Evolutionary conservation across 306 rosid genomes (phyloP).

Genomic region (Rubus idaeus): DNA sequence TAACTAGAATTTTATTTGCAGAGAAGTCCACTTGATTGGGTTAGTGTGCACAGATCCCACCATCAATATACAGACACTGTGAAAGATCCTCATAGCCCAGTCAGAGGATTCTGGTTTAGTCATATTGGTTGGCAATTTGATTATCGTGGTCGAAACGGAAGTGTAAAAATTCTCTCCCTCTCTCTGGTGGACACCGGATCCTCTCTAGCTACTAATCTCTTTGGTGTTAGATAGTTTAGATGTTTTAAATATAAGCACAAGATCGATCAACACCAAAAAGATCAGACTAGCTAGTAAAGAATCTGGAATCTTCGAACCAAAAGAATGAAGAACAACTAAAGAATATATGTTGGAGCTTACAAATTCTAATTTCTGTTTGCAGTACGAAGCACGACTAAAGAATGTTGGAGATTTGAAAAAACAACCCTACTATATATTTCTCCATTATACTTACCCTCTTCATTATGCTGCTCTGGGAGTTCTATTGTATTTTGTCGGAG

Average conservation of each 20-base stretch:
- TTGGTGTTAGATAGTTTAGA: not conserved
- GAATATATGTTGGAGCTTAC: not conserved
- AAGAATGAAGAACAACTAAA: not conserved
- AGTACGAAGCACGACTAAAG: slow-evolving; percentile 60
- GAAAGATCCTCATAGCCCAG: slow-evolving; percentile 86
- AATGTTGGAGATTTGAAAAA: slow-evolving; percentile 76
- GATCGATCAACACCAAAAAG: not conserved
- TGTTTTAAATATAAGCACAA: not conserved
- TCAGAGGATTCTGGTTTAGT: slow-evolving; percentile 85
- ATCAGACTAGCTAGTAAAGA: not conserved
- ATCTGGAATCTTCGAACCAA: not conserved
- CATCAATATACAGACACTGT: slow-evolving; percentile 84
- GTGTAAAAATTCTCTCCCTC: slow-evolving; percentile 34
- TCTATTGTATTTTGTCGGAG: slow-evolving; percentile 64
- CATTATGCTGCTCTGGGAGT: slow-evolving; percentile 77
- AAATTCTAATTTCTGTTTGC: slow-evolving; percentile 10
- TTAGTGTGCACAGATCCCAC: slow-evolving; percentile 81
- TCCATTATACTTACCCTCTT: slow-evolving; percentile 54
- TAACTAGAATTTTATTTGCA: slow-evolving; percentile 24
- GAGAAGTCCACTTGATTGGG: slow-evolving; percentile 95
- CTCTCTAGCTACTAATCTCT: not conserved
- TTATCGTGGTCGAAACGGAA: slow-evolving; percentile 42
- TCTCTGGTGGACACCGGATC: not conserved
- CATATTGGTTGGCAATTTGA: slow-evolving; percentile 86
- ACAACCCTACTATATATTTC: slow-evolving; percentile 66